Base-by-base conservation (phyloP, 257 asterid genomes). In the Jacaranda mimosifolia region DNA sequence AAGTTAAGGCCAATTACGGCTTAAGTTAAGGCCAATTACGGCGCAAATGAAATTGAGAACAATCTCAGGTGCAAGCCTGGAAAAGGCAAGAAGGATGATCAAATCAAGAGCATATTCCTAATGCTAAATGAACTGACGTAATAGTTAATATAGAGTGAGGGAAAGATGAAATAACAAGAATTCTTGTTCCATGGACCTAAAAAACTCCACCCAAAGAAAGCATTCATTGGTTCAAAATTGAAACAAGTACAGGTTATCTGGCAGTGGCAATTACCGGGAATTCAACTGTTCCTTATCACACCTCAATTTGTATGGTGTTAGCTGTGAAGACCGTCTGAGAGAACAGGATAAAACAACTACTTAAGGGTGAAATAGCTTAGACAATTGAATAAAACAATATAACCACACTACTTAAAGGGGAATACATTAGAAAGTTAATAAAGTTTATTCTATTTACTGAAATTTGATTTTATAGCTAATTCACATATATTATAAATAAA, bases 221-320 rank as follows among this genome's bases (percentile, higher is more conserved):
- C 10, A n/a, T 15, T 1, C 38, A 55, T 21, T 36, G 18, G 39
- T 48, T 35, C 17, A 69, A 38, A 56, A n/a, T 73, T 68, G 11
- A 62, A 67, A 67, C 15, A 62, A 53, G 78, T 62, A n/a, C 8
- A 52, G 45, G 49, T 26, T 40, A 51, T 17, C 9, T 10, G 36
- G 32, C 55, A 63, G 56, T 10, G 36, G 32, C 55, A 63, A 62
- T 81, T 84, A 87, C 91, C 91, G 79, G 62, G 89, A 66, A 81
- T 86, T 88, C 63, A 88, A 58, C 10, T 56, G 82, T 69, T 88
- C 92, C 80, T 88, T 96, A 52, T 93, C 98, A 77, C 99, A 96
- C 91, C 84, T 88, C 90, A 89, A 86, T 80, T 88, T 89, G 90
- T 85, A 96, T 10, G 91, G 86, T 63, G 83, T 74, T 71, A 88